Base-by-base conservation (phyloP, 345 rosid species). In the Raphanus sativus region DNA sequence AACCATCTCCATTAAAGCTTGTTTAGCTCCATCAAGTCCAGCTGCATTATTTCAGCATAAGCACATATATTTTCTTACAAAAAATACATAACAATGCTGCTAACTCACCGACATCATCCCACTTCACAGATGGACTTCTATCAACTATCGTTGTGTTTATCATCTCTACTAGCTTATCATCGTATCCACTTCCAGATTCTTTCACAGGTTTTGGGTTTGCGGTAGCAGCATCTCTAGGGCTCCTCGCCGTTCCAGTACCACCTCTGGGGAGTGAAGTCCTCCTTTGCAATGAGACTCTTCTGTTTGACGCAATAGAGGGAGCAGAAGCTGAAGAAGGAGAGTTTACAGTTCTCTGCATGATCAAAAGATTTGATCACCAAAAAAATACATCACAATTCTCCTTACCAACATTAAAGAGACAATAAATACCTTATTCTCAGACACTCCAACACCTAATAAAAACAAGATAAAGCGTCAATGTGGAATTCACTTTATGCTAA, bases 81-180 rank as follows among this genome's bases (percentile, higher is more conserved):
- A 54, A 26, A 38, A 34, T 0, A 30, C 66, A 45, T n/a, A 69
- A 69, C 40, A 79, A 45, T 13, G 55, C 1, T 33, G 70, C 94
- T 86, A 77, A 75, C 94, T 86, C 80, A 94, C 98, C 97, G 32
- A 94, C 97, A 89, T 94, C 98, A 59, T 92, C 97, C 98, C 98
- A 94, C 64, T 89, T 88, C 73, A 94, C 88, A 15, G 97, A 86
- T 67, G 97, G 98, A 74, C 97, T 94, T 88, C 91, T 90, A 84
- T 94, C 98, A 67, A 94, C 97, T 55, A 94, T 89, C 6, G 92
- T 86, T 58, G 91, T 89, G 81, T 88, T 90, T 81, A 94, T 92
- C 89, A 87, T 91, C 83, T 94, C 97, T 38, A 88, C 89, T 75
- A 94, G 78, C 81, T 94, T 94, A 68, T 87, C 84, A 33, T 89